Conservation (phyloP, 345 rosid genomes). For the Psidium friedrichsthalianum region DNA sequence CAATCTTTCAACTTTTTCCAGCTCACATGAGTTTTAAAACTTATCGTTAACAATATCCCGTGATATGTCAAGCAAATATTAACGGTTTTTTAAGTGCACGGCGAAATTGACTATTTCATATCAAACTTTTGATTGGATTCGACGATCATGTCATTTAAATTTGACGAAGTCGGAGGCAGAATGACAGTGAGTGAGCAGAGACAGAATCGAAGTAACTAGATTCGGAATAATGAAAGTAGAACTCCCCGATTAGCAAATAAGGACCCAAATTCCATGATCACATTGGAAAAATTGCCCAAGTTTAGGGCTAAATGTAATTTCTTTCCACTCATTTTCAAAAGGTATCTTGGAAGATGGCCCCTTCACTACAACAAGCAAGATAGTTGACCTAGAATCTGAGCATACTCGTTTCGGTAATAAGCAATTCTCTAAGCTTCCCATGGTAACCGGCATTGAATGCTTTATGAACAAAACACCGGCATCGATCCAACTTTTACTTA, state of each 20-base stretch:
- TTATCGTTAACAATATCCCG: fast-evolving
- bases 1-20: background rate
- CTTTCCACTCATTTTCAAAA: background rate
- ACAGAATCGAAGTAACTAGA: too few species aligned
- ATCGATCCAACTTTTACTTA: background rate
- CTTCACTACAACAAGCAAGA: background rate
- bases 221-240: too few species aligned
- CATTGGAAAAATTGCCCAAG: background rate
- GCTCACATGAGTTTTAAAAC: background rate
- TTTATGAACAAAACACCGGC: background rate
- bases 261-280: background rate
- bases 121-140: background rate
- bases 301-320: background rate
- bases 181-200: too few species aligned
- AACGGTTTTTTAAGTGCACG: background rate
- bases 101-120: background rate
- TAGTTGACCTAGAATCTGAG: background rate
- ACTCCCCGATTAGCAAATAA: fast-evolving
- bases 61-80: background rate
- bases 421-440: background rate
- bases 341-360: background rate
- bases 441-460: background rate
- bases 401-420: background rate
- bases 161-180: fast-evolving
- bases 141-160: background rate